phyloP scores from a whole-genome alignment of 208 protist species.

The Leishmania amazonensis region DNA sequence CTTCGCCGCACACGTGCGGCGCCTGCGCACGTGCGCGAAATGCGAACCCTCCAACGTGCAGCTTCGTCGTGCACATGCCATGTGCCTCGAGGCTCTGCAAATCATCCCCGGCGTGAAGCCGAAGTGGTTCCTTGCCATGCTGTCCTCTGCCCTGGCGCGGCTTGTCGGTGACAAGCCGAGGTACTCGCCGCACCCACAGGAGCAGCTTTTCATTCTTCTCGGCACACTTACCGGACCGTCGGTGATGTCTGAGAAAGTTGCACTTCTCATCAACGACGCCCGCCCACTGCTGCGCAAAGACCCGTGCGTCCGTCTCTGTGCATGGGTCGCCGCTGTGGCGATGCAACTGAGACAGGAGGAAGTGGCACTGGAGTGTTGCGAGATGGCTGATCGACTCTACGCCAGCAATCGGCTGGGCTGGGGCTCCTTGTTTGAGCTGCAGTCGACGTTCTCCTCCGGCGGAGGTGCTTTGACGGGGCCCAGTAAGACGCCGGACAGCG shows the following conservation, averaged over 20 bases:
- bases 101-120: constrained; percentile 39
- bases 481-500: background rate
- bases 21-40: constrained; percentile 26
- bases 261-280: constrained; percentile 55
- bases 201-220: constrained; percentile 72
- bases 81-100: constrained; percentile 52
- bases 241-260: constrained; percentile 35
- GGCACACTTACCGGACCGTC: constrained; percentile 50
- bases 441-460: background rate
- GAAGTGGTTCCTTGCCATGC: constrained; percentile 54
- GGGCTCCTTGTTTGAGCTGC: constrained; percentile 41
- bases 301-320: constrained; percentile 82
- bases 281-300: constrained; percentile 54
- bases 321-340: constrained; percentile 56
- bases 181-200: constrained; percentile 49
- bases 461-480: constrained; percentile 12
- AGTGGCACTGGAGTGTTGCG: constrained; percentile 67
- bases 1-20: constrained; percentile 12
- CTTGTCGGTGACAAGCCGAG: constrained; percentile 42
- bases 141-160: constrained; percentile 62
- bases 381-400: constrained; percentile 76
- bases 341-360: constrained; percentile 61
- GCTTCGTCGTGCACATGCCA: constrained; percentile 58
- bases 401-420: constrained; percentile 68
- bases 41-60: constrained; percentile 42